A percentile compares a stretch with the other conserved stretches of the same genome.
phyloP scores from a whole-genome alignment of 2,329 filamentous ascomycete genomes.

The Coniella vitis region DNA sequence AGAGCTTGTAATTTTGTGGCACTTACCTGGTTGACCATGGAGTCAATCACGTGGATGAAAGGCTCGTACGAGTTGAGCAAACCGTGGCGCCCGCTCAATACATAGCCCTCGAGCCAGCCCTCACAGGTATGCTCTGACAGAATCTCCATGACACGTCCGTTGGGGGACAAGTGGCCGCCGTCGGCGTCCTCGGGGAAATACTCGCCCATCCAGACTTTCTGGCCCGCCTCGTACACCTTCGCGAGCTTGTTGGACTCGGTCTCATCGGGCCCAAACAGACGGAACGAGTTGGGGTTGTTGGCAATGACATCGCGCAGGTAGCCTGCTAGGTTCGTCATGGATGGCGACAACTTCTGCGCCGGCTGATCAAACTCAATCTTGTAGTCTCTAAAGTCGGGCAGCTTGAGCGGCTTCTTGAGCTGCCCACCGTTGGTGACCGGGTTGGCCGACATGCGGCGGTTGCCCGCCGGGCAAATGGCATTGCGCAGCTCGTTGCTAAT shows the following conservation, averaged over 20 bases:
- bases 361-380: conserved; percentile 54
- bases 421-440: conserved; percentile 67
- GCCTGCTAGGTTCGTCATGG: conserved; percentile 63
- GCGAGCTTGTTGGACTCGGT: conserved; percentile 75
- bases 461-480: conserved; percentile 56
- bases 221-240: conserved; percentile 63
- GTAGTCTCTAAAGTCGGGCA: conserved; percentile 67
- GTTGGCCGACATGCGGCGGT: conserved; percentile 69
- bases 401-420: conserved; percentile 57
- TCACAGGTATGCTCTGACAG: conserved; percentile 76
- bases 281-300: conserved; percentile 60
- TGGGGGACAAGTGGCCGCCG: conserved; percentile 63
- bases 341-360: conserved; percentile 48
- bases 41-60: conserved; percentile 77
- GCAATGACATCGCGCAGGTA: conserved; percentile 64
- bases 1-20: background rate
- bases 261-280: conserved; percentile 73
- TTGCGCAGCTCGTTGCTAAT: conserved; percentile 55
- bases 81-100: conserved; percentile 68
- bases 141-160: conserved; percentile 75
- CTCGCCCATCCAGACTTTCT: conserved; percentile 76
- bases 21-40: conserved; percentile 69
- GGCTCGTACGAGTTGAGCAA: conserved; percentile 77
- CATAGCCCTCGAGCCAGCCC: conserved; percentile 74
- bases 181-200: conserved; percentile 71